Evolutionary conservation across 2,329 filamentous ascomycete genomes (phyloP), one percentile per base, ranked within the genome.

Genomic region (Aspergillus glaucus): DNA sequence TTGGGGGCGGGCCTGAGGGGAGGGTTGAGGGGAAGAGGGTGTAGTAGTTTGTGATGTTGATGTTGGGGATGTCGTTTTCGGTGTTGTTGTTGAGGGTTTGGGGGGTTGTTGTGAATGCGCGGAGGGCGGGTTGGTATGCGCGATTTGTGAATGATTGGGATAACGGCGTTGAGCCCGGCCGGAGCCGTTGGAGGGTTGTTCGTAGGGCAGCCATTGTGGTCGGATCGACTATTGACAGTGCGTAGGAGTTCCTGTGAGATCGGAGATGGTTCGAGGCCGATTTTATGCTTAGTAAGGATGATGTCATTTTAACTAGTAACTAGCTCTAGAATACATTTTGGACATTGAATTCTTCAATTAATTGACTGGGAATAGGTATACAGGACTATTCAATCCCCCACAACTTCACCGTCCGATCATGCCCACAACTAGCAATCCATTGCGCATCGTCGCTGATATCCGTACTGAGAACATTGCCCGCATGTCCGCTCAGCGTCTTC

Each of bases 371-470:
- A 9, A 30, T 12, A 12, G 26, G 26, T 12, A 30, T 12, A 30
- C 26, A 30, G 10, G 26, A 30, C 41, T 89, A 87, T 56, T 95
- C 92, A 55, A 90, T 81, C 4, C 88, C 88, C 93, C 93, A 98
- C 2, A 98, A 76, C 75, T 98, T 98, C 45, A 97, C 88, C 2
- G 92, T 97, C 47, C 91, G 81, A 69, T 98, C 93, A 64, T 95
- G 88, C 3, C 93, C 91, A 57, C 89, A 90, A 66, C 90, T 96
- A 21, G 92, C 87, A 67, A 98, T 95, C 88, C 90, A 98, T 63
- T 79, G 86, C 7, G 85, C 87, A 68, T 97, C 88, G 54, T 79
- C 78, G 62, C 87, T 94, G 46, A 95, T 82, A 72, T 98, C 93
- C 10, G 89, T 86, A 58, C 89, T 94, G 46, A 94, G 81, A 9